Conservation (phyloP, 768 basidiomycete species). For the Lactarius trivialis region DNA sequence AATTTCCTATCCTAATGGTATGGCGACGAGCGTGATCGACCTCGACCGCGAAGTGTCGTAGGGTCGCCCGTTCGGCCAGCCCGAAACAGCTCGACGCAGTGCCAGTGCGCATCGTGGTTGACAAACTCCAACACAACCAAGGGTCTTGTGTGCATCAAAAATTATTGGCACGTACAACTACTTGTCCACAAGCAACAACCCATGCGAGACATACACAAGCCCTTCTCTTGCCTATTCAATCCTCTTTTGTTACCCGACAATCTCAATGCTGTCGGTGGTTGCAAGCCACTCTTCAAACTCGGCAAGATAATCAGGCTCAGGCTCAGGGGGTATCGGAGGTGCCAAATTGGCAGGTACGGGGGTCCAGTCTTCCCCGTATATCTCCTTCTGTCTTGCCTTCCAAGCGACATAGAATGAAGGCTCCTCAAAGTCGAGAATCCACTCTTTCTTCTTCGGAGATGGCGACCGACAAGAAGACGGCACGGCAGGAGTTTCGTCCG, state of each 20-base stretch:
- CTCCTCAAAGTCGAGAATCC: constrained; percentile 6
- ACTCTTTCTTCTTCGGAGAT: neutral
- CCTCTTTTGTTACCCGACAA: constrained; percentile 1
- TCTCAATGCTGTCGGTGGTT: constrained; percentile 16
- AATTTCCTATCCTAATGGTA: too few species aligned
- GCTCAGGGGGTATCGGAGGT: neutral
- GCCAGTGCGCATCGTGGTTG: too few species aligned
- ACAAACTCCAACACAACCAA: too few species aligned
- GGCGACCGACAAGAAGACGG: neutral
- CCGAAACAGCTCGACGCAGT: too few species aligned
- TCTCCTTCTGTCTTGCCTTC: constrained; percentile 12
- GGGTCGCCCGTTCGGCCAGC: too few species aligned
- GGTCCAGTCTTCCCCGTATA: constrained; percentile 12
- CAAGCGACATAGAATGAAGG: constrained; percentile 15
- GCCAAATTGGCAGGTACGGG: neutral
- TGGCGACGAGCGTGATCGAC: too few species aligned
- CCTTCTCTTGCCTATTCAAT: neutral
- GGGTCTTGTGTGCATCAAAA: neutral
- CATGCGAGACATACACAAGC: neutral
- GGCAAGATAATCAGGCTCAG: constrained; percentile 44
- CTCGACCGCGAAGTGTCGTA: too few species aligned
- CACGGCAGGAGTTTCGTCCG: neutral
- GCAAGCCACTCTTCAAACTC: constrained; percentile 43
- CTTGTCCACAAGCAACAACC: neutral
- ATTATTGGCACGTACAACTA: neutral